phyloP scores from a whole-genome alignment of 139 green algal genomes.

The Closterium sp. region DNA sequence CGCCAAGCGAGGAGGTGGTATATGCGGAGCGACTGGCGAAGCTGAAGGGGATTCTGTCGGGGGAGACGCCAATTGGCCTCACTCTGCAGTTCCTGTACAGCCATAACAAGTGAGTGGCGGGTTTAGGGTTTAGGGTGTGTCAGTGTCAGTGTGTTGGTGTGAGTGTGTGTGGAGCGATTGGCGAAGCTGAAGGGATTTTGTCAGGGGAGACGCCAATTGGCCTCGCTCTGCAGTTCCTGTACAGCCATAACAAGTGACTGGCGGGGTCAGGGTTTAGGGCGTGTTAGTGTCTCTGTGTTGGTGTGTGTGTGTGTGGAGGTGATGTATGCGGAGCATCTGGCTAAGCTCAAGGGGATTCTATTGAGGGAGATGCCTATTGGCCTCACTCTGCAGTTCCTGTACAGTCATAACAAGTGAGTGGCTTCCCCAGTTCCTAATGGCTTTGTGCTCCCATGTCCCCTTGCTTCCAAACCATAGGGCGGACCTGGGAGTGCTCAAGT shows the following conservation, averaged over 20 bases:
- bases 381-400: slow-evolving; percentile 94
- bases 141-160: too few relatives aligned
- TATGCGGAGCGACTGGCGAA: slow-evolving; percentile 51
- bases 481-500: slow-evolving; percentile 81
- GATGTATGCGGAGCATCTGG: slow-evolving; percentile 47
- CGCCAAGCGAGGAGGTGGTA: slow-evolving; percentile 1
- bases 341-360: slow-evolving; percentile 72
- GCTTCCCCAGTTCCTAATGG: too few relatives aligned
- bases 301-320: neutral
- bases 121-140: too few relatives aligned
- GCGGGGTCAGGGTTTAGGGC: slow-evolving; percentile 79
- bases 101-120: slow-evolving; percentile 41
- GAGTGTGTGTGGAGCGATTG: too few relatives aligned
- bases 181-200: too few relatives aligned
- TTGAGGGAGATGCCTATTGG: slow-evolving; percentile 80
- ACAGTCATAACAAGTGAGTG: slow-evolving; percentile 72
- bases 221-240: too few relatives aligned
- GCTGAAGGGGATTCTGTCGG: slow-evolving; percentile 78
- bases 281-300: too few relatives aligned
- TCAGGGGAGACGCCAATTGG: too few relatives aligned
- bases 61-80: slow-evolving; percentile 80
- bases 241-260: too few relatives aligned
- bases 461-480: too few relatives aligned
- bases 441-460: too few relatives aligned
- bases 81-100: slow-evolving; percentile 93